Base-by-base conservation (phyloP, 352 stramenopile genomes). In the Pythium aphanidermatum region DNA sequence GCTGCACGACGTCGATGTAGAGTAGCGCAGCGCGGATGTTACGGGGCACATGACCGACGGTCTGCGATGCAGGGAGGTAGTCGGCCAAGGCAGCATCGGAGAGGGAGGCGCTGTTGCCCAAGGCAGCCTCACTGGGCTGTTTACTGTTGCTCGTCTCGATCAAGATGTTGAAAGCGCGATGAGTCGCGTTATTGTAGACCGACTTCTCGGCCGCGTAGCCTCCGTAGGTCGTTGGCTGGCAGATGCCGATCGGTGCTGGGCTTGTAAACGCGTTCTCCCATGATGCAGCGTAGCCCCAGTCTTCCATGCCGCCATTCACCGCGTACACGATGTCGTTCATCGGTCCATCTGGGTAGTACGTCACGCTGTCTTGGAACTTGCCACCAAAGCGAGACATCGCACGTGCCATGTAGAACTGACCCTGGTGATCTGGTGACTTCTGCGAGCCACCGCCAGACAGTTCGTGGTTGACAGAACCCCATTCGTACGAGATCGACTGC, bases 271-370 rank as follows among this genome's bases (percentile, higher is more conserved):
- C 23, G 27, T 85, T 83, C 43, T 92, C 76, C 83, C 83, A 96
- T 4, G 74, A 90, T 2, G 63, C 71, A 6, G 88, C 86, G 62
- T 98, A 98, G 0, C 68, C 85, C 88, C 90, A 98, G 67, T 99
- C 95, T 65, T 98, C 94, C 88, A 98, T 97, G 5, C 92, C 94
- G 36, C 95, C 95, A 25, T 90, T 54, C 19, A 99, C 93, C 5
- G 83, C 82, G 60, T 98, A 98, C 7, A 98, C 86, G 12, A 97
- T 72, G 35, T 96, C 77, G 70, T 98, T 98, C 84, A 98, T 97
- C 2, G 70, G 63, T 11, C 72, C 74, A 23, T 73, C 59, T 2
- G 58, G 66, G 53, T 94, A 95, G 45, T 77, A 80, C 21, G 53
- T 58, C 9, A 55, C 55, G 33, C 60, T 68, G n/a, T 75, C 68